Conservation (phyloP, 495 filamentous ascomycete species). For the Apodospora peruviana region DNA sequence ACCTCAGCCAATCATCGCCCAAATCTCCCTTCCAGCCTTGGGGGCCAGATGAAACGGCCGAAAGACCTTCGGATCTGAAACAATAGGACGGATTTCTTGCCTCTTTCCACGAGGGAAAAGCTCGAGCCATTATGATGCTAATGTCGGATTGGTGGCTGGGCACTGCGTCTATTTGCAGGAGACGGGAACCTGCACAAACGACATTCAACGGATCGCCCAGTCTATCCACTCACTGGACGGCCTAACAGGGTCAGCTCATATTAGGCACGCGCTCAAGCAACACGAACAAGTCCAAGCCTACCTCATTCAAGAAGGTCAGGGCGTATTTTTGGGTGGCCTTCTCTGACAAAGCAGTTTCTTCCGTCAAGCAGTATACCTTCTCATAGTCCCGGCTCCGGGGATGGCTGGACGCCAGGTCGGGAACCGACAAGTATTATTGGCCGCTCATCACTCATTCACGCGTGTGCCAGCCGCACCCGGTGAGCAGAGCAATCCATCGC, state of each 20-base stretch:
- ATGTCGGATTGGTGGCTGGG: slow-evolving; percentile 25
- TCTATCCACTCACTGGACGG: slow-evolving; percentile 11
- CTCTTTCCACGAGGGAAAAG: slow-evolving; percentile 9
- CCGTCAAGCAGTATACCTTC: background rate
- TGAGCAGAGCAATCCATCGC: background rate
- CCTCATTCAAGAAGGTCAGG: slow-evolving; percentile 8
- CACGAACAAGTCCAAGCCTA: slow-evolving; percentile 19
- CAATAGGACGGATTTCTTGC: slow-evolving; percentile 21
- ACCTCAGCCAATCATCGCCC: slow-evolving; percentile 18
- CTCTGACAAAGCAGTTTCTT: background rate
- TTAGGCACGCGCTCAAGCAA: slow-evolving; percentile 21
- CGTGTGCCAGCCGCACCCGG: background rate
- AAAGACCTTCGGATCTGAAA: slow-evolving; percentile 31
- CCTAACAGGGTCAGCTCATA: slow-evolving; percentile 19
- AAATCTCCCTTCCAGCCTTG: slow-evolving; percentile 4
- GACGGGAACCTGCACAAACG: slow-evolving; percentile 36
- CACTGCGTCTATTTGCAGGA: slow-evolving; percentile 23
- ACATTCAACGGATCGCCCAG: slow-evolving; percentile 19
- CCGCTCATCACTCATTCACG: background rate
- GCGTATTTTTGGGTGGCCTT: slow-evolving; percentile 10
- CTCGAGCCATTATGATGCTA: slow-evolving; percentile 10
- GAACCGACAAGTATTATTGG: background rate
- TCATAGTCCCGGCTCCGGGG: background rate
- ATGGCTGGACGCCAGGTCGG: background rate
- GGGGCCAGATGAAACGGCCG: slow-evolving; percentile 24